These are phyloP conservation scores for Closterium sp. DNA, from an alignment of 139 green algal genomes.

Conservation along the genomic window DNA sequence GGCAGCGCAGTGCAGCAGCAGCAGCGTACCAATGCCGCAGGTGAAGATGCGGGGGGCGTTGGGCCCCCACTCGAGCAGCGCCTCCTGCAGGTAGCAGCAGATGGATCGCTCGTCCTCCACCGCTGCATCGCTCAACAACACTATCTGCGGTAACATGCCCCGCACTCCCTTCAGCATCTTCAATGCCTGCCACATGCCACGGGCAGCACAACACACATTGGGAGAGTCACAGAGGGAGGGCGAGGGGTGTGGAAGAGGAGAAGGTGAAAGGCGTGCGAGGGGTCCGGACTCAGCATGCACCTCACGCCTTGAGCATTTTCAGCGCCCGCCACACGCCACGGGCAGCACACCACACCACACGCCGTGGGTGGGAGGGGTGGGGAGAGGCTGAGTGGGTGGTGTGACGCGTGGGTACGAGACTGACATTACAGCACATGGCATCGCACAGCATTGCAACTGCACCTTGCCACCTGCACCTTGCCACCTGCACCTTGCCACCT, in stretches of 20 bases:
- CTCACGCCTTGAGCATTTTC: background rate
- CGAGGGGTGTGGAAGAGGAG: background rate
- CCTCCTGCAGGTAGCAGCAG: conserved; percentile 6
- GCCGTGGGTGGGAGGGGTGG: no score
- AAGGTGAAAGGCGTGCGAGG: background rate
- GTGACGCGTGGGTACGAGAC: no score
- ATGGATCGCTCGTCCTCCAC: conserved; percentile 1
- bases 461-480: no score
- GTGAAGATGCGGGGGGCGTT: conserved; percentile 15
- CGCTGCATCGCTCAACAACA: background rate
- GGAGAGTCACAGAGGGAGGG: background rate
- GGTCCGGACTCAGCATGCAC: background rate
- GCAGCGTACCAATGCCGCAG: background rate
- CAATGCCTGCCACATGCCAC: background rate
- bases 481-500: no score
- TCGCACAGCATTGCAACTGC: no score
- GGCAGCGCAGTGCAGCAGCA: no score
- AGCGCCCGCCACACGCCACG: no score
- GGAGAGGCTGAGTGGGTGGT: no score
- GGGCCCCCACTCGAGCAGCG: background rate
- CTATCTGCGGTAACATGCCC: background rate
- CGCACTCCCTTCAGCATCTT: background rate
- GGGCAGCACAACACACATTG: no score
- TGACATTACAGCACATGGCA: no score
- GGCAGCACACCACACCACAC: no score